Percentiles rank a stretch among this genome's conserved stretches.
These are phyloP conservation scores for Neofusicoccum parvum DNA, from an alignment of 2,329 filamentous ascomycete genomes.

Conservation along the genomic window DNA sequence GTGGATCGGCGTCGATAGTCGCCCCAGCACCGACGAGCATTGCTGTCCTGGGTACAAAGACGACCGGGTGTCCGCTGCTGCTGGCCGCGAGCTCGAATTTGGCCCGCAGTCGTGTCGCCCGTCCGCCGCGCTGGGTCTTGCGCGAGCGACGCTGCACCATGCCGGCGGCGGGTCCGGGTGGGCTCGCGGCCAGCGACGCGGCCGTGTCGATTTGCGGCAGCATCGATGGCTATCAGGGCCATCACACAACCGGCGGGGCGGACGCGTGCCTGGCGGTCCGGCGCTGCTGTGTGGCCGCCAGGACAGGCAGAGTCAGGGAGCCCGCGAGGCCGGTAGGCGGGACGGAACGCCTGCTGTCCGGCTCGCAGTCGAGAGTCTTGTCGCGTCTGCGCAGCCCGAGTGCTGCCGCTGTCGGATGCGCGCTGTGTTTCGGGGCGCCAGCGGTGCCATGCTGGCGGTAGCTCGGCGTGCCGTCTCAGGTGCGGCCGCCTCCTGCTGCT, in stretches of 20 bases:
- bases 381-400: too few species aligned
- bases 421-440: too few species aligned
- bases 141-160: neutral
- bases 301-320: neutral
- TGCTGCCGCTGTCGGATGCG: too few species aligned
- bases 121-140: neutral
- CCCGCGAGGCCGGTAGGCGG: neutral
- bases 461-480: neutral
- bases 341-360: neutral
- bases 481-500: neutral
- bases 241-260: too few species aligned
- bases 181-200: too few species aligned
- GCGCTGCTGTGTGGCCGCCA: neutral
- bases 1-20: slow-evolving; percentile 17
- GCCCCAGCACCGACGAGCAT: neutral
- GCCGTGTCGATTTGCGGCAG: too few species aligned
- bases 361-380: neutral
- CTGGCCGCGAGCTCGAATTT: neutral
- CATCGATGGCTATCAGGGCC: too few species aligned
- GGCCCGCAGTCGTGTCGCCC: neutral
- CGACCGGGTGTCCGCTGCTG: neutral
- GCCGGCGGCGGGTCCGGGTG: neutral
- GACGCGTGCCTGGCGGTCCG: neutral
- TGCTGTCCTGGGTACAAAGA: neutral
- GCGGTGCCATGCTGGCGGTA: neutral